Base-by-base conservation (phyloP, 2,329 filamentous ascomycete species). In the Drechslera avenae region DNA sequence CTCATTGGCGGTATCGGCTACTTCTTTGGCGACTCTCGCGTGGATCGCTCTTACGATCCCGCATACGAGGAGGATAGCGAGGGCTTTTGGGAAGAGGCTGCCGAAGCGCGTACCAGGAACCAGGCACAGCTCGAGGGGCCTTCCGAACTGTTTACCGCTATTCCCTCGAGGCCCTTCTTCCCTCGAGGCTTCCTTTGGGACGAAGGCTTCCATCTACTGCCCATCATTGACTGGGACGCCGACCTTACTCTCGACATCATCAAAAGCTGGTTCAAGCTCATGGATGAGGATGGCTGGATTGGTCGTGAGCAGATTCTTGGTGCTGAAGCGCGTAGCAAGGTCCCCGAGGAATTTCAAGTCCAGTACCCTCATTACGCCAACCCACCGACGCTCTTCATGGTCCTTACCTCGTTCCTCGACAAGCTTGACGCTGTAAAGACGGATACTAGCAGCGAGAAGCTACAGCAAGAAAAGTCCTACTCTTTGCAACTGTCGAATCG, bases 351-450 rank as follows among this genome's bases (percentile, higher is more conserved):
- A 74, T 99, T 99, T 72, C 92, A 96, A 66, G 84, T 91, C 12
- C 94, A 97, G 69, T 97, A 97, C 69, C 93, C 94, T 18, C 92
- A 97, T 73, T 97, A 97, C 67, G 94, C 94, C 43, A 99, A 99
- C 73, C 94, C 94, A 0, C 94, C 94, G 0, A 97, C 94, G 0
- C 81, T 97, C 1, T 97, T 96, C 76, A 86, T 97, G 68, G 86
- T 94, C 53, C 80, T 99, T 13, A 90, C 95, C 59, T 83, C 82
- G 8, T 91, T 97, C 67, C 84, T 96, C 67, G 87, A 91, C 69
- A 92, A 89, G 70, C 81, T 95, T 30, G 82, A 86, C 50, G 75
- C 68, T 10, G 76, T 77, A 42, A 67, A 66, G 35, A 60, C 59
- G 10, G 66, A 69, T 32, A 64, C 67, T 5, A 64, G 60, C 26